Base-by-base conservation (phyloP, 2,329 filamentous ascomycete genomes). In the Neofusicoccum laricinum region DNA sequence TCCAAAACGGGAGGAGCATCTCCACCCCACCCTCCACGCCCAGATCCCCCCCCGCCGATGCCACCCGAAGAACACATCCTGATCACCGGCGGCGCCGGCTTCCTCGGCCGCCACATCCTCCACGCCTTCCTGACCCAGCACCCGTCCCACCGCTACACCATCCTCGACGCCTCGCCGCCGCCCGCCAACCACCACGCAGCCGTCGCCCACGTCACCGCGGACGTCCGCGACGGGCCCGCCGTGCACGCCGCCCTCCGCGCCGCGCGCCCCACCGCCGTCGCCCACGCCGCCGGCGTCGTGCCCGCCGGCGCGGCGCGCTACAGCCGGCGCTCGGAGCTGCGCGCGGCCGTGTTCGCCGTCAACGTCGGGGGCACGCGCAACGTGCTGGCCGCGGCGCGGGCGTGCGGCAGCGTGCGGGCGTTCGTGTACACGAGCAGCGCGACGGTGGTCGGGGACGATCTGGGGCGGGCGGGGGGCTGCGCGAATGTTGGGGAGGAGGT, bases 341-440 rank as follows among this genome's bases (percentile, higher is more conserved):
- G 72, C 82, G 83, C 85, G 17, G 78, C 91, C 40, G 90, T 95
- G 75, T 86, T 86, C 71, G 89, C 88, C 75, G 90, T 98, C 74
- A 99, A 98, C 76, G 89, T 97, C 61, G 89, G 92, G 59, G 94
- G 94, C 59, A 97, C 95, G 14, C 83, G 83, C 68, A 88, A 90
- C 68, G 85, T 97, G 55, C 81, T 98, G 63, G 86, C 89, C 40
- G 91, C 91, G 15, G 90, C 90, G 70, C 85, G 85, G 72, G 81
- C 85, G 69, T 84, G 78, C 41, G 88, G 85, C 67, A 46, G n/a
- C 2, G 92, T 94, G 71, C 91, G 88, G 78, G 91, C 86, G 0
- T 87, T 98, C 68, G 91, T 98, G 51, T 97, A 94, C 79, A 98
- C 94, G 17, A 95, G 91, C 76, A 95, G 90, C 62, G 90, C 91